phyloP scores from a whole-genome alignment of 2,329 filamentous ascomycete species.

The Metarhizium brunneum region DNA sequence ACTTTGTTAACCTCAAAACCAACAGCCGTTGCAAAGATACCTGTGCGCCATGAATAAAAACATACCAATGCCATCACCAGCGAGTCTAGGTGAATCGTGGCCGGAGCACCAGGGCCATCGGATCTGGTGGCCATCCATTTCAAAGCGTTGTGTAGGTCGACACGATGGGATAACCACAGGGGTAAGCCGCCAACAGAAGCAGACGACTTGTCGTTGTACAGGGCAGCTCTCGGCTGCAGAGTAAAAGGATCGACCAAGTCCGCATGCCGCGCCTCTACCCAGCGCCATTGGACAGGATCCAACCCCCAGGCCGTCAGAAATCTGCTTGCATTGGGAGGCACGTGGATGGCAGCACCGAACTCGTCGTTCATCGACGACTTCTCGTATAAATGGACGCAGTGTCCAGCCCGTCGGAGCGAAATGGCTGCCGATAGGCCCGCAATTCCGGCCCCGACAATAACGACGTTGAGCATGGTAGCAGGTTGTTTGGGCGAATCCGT shows the following conservation, averaged over 20 bases:
- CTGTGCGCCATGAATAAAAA: not conserved
- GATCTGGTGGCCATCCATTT: slow-evolving; percentile 21
- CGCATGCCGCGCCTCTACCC: slow-evolving; percentile 15
- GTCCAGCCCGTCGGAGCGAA: slow-evolving; percentile 24
- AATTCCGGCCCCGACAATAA: slow-evolving; percentile 28
- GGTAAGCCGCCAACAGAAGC: slow-evolving; percentile 17
- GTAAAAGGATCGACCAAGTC: slow-evolving; percentile 16
- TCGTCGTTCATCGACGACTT: slow-evolving; percentile 26
- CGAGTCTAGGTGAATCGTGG: slow-evolving; percentile 14
- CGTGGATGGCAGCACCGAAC: slow-evolving; percentile 27
- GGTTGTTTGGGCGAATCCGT: not conserved
- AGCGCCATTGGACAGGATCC: slow-evolving; percentile 17
- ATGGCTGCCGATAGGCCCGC: slow-evolving; percentile 25
- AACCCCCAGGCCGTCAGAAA: slow-evolving; percentile 27
- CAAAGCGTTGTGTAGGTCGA: slow-evolving; percentile 29
- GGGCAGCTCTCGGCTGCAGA: slow-evolving; percentile 10
- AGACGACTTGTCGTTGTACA: slow-evolving; percentile 10
- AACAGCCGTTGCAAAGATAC: not conserved
- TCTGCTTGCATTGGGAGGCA: slow-evolving; percentile 27
- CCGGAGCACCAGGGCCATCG: slow-evolving; percentile 16
- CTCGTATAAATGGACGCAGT: slow-evolving; percentile 26
- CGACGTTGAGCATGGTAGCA: slow-evolving; percentile 14
- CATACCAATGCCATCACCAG: slow-evolving; percentile 19
- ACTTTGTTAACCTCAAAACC: not conserved
- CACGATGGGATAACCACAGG: slow-evolving; percentile 28